A percentile compares a stretch with the other conserved stretches of the same genome.
These are phyloP conservation scores for Thymus quinquecostatus DNA, from an alignment of 257 asterid genomes.

Conservation along the genomic window DNA sequence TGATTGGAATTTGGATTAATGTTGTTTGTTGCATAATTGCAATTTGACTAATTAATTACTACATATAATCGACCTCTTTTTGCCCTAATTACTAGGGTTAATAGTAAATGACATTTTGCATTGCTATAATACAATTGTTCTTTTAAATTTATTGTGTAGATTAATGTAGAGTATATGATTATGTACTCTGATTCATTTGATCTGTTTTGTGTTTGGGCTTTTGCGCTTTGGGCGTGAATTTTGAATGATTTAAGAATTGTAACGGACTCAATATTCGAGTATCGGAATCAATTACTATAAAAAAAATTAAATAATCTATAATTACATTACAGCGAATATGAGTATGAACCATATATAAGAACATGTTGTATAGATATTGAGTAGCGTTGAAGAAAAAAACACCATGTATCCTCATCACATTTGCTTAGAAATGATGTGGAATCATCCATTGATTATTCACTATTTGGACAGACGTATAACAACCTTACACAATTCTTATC, in stretches of 20 bases:
- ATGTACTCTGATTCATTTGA: neutral
- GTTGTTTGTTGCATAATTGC: conserved; percentile 32
- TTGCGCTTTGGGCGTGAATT: neutral
- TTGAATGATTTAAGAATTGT: too few relatives aligned
- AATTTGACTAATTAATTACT: conserved; percentile 11
- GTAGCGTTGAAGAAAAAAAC: neutral
- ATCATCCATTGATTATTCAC: neutral
- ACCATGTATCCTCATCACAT: too few relatives aligned
- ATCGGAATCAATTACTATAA: too few relatives aligned
- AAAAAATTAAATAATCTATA: neutral
- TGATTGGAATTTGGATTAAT: conserved; percentile 20
- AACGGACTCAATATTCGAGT: too few relatives aligned
- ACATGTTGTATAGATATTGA: neutral
- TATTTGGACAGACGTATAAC: neutral
- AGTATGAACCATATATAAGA: too few relatives aligned
- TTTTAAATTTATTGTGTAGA: neutral
- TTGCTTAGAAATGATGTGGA: neutral
- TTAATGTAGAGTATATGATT: neutral
- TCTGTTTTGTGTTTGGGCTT: neutral
- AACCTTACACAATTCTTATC: neutral
- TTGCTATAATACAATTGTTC: conserved; percentile 10
- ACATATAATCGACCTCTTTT: conserved; percentile 20
- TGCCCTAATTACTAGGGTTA: conserved; percentile 34
- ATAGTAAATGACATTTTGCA: conserved; percentile 25
- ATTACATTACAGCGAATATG: neutral